Percentiles rank a stretch among this genome's conserved stretches.
These are phyloP conservation scores for Populus hybrid DNA, from an alignment of 441 rosid species.

Conservation along the genomic window DNA sequence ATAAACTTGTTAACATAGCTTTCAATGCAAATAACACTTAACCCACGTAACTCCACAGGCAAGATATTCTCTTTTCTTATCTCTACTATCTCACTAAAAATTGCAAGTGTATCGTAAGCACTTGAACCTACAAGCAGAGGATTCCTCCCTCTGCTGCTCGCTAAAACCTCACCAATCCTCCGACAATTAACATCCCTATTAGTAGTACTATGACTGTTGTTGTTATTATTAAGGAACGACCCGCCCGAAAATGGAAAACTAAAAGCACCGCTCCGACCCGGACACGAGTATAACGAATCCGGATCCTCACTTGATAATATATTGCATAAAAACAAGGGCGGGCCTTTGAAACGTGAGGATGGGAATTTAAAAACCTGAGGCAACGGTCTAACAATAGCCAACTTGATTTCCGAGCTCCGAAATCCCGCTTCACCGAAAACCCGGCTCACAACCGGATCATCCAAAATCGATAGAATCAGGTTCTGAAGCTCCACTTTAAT, in stretches of 20 bases:
- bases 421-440: conserved; percentile 82
- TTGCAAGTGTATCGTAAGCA: conserved; percentile 46
- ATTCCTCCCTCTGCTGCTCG: conserved; percentile 40
- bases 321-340: conserved; percentile 56
- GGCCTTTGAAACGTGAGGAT: conserved; percentile 33
- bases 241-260: conserved; percentile 22
- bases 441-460: conserved; percentile 84
- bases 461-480: conserved; percentile 68
- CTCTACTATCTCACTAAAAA: conserved; percentile 41
- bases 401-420: conserved; percentile 69
- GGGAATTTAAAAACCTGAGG: conserved; percentile 45
- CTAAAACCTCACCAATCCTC: conserved; percentile 52
- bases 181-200: conserved; percentile 45
- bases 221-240: background rate
- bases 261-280: conserved; percentile 28
- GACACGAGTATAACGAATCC: conserved; percentile 35
- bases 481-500: conserved; percentile 77
- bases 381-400: conserved; percentile 68
- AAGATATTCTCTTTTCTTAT: conserved; percentile 35
- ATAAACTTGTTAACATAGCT: conserved; percentile 37
- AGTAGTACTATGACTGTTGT: background rate
- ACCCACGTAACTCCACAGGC: conserved; percentile 38
- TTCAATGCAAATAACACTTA: conserved; percentile 42
- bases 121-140: conserved; percentile 58
- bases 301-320: conserved; percentile 27